Base-by-base conservation (phyloP, 208 protist genomes). In the Crithidia fasciculata region DNA sequence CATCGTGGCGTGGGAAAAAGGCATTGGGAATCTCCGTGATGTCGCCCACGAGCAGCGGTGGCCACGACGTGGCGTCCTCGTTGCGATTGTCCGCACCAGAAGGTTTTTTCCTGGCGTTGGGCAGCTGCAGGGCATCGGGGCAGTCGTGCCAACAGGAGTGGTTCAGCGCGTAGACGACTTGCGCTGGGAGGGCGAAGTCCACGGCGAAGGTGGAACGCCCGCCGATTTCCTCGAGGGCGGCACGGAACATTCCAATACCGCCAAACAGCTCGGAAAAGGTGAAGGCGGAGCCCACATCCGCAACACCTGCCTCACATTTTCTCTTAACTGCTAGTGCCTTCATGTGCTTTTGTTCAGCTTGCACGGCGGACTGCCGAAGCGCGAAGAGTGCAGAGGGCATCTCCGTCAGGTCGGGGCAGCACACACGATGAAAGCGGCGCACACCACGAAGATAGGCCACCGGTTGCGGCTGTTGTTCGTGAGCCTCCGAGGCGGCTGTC, bases 231-330 rank as follows among this genome's bases (percentile, higher is more conserved):
- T 91, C 83, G n/a, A 97, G 69, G 3, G 78, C 93, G 5, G 85
- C 45, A 41, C 90, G 83, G 52, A 97, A 95, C 86, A 94, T 93
- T 45, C 90, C 92, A 57, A 97, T 94, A 16, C 91, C 93, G n/a
- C 86, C 84, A 72, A 97, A 97, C n/a, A 97, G 70, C 83, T 97
- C 93, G 2, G 81, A 83, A 54, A 94, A 95, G 8, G 81, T 90
- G 80, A 94, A 95, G 40, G 16, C n/a, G 10, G 4, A 40, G 28
- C 28, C 28, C 28, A 28, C 28, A 28, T 28, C 28, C 28, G 28
- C 28, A 28, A 28, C 28, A 28, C 28, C 28, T 28, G 28, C 28
- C 0, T 1, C 28, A 28, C 28, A 28, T 3, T 69, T 37, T 16
- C 52, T n/a, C n/a, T 28, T 1, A 28, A 0, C 28, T 28, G 28